A percentile compares a stretch with the other conserved stretches of the same genome.
These are phyloP conservation scores for Penicillium rolfsii DNA, from an alignment of 2,329 filamentous ascomycete species.

Conservation along the genomic window DNA sequence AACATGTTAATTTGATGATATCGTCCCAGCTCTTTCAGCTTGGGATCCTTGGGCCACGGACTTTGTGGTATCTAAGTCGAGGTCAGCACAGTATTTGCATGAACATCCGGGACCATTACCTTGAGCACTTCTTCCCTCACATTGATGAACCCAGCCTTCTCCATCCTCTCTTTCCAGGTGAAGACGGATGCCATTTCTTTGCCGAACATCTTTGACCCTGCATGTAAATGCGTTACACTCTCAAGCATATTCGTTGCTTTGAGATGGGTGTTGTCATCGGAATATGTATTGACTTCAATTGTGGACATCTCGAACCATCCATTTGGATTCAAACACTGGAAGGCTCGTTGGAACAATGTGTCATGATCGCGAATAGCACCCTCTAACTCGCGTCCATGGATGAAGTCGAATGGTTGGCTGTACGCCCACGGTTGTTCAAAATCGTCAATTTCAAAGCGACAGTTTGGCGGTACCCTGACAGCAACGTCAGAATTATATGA, in stretches of 20 bases:
- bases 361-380: slow-evolving; percentile 35
- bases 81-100: slow-evolving; percentile 5
- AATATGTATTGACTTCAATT: slow-evolving; percentile 92
- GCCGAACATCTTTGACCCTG: slow-evolving; percentile 36
- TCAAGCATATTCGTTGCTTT: slow-evolving; percentile 31
- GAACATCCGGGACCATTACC: slow-evolving; percentile 18
- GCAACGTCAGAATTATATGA: neutral
- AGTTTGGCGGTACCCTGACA: slow-evolving; percentile 39
- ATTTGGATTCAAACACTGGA: slow-evolving; percentile 31
- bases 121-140: slow-evolving; percentile 54
- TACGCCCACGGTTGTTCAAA: slow-evolving; percentile 38
- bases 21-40: slow-evolving; percentile 57
- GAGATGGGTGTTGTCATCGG: slow-evolving; percentile 47
- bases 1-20: slow-evolving; percentile 43
- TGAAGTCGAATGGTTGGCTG: slow-evolving; percentile 35
- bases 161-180: slow-evolving; percentile 49
- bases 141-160: slow-evolving; percentile 58
- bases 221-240: slow-evolving; percentile 35
- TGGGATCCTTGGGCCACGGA: slow-evolving; percentile 56
- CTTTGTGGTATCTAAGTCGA: slow-evolving; percentile 51
- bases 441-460: slow-evolving; percentile 40
- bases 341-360: slow-evolving; percentile 32
- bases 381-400: slow-evolving; percentile 39
- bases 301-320: slow-evolving; percentile 53
- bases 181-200: slow-evolving; percentile 38